A percentile compares a stretch with the other conserved stretches of the same genome.
Conservation (phyloP, 768 basidiomycete genomes). For the Amylocystis lapponica region DNA sequence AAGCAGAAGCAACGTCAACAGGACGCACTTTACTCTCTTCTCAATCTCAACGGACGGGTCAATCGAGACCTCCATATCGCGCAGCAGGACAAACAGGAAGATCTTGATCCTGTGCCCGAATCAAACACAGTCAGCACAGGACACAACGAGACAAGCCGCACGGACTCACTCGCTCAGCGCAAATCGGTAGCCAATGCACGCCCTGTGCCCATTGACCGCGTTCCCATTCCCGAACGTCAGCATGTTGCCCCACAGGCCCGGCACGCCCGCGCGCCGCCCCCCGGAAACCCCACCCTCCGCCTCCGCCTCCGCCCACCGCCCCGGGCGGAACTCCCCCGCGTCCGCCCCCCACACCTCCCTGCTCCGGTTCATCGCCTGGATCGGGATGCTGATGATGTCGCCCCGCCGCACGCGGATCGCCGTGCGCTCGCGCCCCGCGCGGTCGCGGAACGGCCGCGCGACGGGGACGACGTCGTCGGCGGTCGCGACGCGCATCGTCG, state of each 20-base stretch:
- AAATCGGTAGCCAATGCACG: slow-evolving; percentile 59
- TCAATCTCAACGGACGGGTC: slow-evolving; percentile 50
- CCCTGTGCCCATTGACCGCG: slow-evolving; percentile 43
- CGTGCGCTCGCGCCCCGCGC: slow-evolving; percentile 10
- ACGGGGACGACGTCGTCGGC: slow-evolving; percentile 50
- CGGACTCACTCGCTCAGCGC: slow-evolving; percentile 53
- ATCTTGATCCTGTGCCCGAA: slow-evolving; percentile 47
- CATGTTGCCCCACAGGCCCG: slow-evolving; percentile 48
- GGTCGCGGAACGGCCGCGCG: slow-evolving; percentile 23
- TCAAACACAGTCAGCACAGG: background rate
- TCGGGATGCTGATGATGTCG: slow-evolving; percentile 55
- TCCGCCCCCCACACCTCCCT: slow-evolving; percentile 58
- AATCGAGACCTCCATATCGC: slow-evolving; percentile 49
- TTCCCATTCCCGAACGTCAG: slow-evolving; percentile 55
- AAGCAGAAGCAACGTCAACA: background rate
- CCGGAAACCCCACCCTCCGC: slow-evolving; percentile 32
- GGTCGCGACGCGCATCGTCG: slow-evolving; percentile 48
- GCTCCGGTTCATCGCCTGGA: slow-evolving; percentile 54
- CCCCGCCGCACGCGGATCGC: slow-evolving; percentile 28
- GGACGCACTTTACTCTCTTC: slow-evolving; percentile 57
- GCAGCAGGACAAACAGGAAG: slow-evolving; percentile 52
- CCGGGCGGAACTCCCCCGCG: slow-evolving; percentile 53
- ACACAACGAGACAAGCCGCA: background rate
- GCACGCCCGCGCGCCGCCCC: slow-evolving; percentile 36
- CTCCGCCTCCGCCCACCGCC: slow-evolving; percentile 38